Base-by-base conservation (phyloP, 371 early-diverging fungal genomes). In the Saksenaea vasiformis region DNA sequence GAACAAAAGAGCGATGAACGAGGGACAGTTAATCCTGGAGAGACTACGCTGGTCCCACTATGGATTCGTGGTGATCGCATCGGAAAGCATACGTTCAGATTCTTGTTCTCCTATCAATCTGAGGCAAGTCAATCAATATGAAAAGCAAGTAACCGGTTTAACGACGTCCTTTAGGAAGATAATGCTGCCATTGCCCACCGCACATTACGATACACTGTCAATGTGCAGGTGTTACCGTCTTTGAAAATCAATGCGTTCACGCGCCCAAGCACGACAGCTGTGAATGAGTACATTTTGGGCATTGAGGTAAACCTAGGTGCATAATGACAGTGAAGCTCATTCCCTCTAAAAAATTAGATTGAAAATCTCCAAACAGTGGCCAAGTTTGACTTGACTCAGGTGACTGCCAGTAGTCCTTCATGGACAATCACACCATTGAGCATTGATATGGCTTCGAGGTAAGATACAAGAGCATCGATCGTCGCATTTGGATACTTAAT, bases 231-330 rank as follows among this genome's bases (percentile, higher is more conserved):
- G 1, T 66, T 85, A 24, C 94, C 96, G 4, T 94, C 95, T 1
- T 80, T 98, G 26, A 88, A 93, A 57, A 91, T 98, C 73, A 95
- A 95, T 67, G 95, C 95, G 0, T 95, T 95, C 70, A 93, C 97
- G 3, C 79, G 96, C n/a, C 93, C 93, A 1, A 93, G 94, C 58
- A 78, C 88, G 13, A 80, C 80, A 17, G 74, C 77, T 7, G 78
- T 92, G 5, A 85, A 88, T 65, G 93, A 93, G 65, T 94, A 91
- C 61, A 87, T 95, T 26, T 79, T 98, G 9, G 96, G 96, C 2
- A 85, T 97, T 27, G 98, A 97, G 83, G 85, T 94, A 67, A 36
- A 56, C 14, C 64, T 70, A 8, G 54, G 59, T 24, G 27, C 62
- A 5, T 64, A 27, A 70, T 63, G 1, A 38, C 35, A 69, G 36